phyloP scores from a whole-genome alignment of 441 rosid species.

The Capsella rubella region DNA sequence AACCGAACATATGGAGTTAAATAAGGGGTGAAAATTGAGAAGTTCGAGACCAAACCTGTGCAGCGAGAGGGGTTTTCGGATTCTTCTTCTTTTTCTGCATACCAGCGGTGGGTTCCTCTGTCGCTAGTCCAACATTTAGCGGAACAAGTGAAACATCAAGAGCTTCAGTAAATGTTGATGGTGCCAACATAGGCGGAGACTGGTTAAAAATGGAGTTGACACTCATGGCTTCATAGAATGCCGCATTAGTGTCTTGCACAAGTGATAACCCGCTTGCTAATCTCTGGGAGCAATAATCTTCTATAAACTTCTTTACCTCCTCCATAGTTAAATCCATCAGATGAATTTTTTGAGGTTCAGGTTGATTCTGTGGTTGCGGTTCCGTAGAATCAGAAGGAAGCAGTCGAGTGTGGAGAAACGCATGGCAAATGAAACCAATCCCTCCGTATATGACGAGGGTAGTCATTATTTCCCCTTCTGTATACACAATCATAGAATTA shows the following conservation, averaged over 20 bases:
- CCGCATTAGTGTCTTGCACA: constrained; percentile 55
- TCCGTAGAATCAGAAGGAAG: background rate
- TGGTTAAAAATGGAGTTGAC: constrained; percentile 46
- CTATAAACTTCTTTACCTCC: constrained; percentile 56
- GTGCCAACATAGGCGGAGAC: background rate
- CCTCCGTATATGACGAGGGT: constrained; percentile 58
- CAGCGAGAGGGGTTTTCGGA: constrained; percentile 48
- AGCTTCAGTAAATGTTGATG: background rate
- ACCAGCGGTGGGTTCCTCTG: constrained; percentile 19
- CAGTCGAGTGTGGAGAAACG: constrained; percentile 47
- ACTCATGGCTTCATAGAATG: constrained; percentile 61
- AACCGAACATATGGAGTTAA: background rate
- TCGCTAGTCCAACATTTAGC: background rate
- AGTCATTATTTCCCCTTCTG: constrained; percentile 42
- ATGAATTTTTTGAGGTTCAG: constrained; percentile 47
- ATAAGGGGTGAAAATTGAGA: background rate
- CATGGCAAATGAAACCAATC: constrained; percentile 67
- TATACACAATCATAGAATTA: background rate
- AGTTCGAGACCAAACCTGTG: constrained; percentile 54
- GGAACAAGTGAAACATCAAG: background rate
- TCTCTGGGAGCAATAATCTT: constrained; percentile 52
- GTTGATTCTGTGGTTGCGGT: constrained; percentile 13
- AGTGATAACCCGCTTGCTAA: constrained; percentile 48
- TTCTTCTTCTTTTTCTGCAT: constrained; percentile 27
- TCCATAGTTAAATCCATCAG: constrained; percentile 49